Evolutionary conservation across 345 rosid species (phyloP).

Genomic region (Syzygium aqueum): DNA sequence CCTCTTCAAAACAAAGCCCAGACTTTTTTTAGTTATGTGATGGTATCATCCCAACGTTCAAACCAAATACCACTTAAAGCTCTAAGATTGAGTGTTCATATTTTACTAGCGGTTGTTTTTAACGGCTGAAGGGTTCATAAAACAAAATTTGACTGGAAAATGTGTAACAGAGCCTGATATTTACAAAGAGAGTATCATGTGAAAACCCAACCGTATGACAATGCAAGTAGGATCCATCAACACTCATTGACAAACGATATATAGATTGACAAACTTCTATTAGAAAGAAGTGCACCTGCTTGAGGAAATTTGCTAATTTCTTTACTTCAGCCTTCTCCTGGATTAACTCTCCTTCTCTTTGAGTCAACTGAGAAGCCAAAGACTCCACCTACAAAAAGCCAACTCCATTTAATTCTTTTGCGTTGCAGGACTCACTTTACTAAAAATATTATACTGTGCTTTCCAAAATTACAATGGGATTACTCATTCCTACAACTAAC

Average conservation of each 20-base stretch:
- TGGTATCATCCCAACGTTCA: background rate
- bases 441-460: background rate
- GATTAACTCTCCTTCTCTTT: conserved; percentile 94
- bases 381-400: conserved; percentile 73
- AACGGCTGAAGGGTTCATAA: background rate
- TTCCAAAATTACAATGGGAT: background rate
- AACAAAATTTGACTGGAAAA: background rate
- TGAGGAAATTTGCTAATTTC: conserved; percentile 75
- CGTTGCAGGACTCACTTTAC: background rate
- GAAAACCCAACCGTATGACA: background rate
- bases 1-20: background rate
- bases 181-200: background rate
- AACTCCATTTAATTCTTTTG: background rate
- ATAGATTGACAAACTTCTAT: background rate
- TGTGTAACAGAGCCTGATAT: background rate
- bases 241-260: background rate
- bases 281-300: conserved; percentile 43
- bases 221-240: background rate
- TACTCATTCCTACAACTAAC: background rate
- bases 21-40: background rate
- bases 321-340: conserved; percentile 97
- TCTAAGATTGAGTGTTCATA: background rate
- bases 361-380: conserved; percentile 83
- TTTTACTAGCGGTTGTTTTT: background rate
- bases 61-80: background rate